Evolutionary conservation across 2,329 filamentous ascomycete genomes (phyloP).

Genomic region (Neonectria hederae): DNA sequence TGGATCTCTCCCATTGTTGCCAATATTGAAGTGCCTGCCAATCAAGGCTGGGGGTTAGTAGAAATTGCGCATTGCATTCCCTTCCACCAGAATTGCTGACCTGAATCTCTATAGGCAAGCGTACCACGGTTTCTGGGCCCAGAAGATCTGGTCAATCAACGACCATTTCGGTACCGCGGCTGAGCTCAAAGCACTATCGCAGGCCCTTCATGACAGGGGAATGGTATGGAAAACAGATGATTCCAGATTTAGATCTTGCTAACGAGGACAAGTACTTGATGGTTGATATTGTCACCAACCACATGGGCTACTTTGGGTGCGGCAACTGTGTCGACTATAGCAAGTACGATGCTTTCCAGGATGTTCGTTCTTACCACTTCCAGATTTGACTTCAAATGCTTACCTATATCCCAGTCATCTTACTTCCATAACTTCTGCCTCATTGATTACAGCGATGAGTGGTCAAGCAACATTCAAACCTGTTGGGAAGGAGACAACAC

Average conservation of each 20-base stretch:
- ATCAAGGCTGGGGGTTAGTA: slow-evolving; percentile 20
- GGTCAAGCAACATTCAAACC: slow-evolving; percentile 23
- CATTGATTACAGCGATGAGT: slow-evolving; percentile 27
- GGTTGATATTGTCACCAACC: slow-evolving; percentile 30
- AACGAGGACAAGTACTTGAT: slow-evolving; percentile 19
- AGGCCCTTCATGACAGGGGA: slow-evolving; percentile 23
- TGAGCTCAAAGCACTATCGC: slow-evolving; percentile 26
- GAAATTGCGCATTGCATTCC: too few relatives aligned
- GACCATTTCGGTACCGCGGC: slow-evolving; percentile 23
- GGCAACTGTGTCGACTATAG: slow-evolving; percentile 27
- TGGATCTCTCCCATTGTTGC: slow-evolving; percentile 31
- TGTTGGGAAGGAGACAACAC: slow-evolving; percentile 34
- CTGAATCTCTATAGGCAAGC: slow-evolving; percentile 12
- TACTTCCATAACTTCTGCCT: slow-evolving; percentile 31
- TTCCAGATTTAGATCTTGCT: background rate
- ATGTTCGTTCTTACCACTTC: background rate
- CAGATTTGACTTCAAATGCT: background rate
- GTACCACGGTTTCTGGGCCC: slow-evolving; percentile 30
- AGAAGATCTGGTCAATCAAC: slow-evolving; percentile 29
- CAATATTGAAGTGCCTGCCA: slow-evolving; percentile 23
- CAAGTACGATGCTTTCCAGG: slow-evolving; percentile 21
- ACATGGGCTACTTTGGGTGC: slow-evolving; percentile 29
- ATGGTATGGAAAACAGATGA: slow-evolving; percentile 10
- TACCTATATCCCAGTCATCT: slow-evolving; percentile 7
- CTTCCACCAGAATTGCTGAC: background rate